These are phyloP conservation scores for Pseudocercospora pini-densiflorae DNA, from an alignment of 2,329 filamentous ascomycete genomes.

Conservation along the genomic window DNA sequence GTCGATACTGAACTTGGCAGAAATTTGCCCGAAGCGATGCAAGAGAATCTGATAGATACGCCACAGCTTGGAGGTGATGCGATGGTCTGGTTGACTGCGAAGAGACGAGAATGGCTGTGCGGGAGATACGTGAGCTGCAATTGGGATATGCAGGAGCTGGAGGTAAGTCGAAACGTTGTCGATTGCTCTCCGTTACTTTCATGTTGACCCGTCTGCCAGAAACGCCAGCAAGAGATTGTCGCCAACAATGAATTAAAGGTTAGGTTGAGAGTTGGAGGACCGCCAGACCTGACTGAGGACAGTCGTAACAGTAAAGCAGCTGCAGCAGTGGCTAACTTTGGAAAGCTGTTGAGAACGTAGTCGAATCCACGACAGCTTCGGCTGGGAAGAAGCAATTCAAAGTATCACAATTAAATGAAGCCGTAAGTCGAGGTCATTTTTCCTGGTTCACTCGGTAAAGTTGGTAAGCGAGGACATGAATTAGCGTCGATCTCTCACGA, in stretches of 20 bases:
- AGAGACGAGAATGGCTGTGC: slow-evolving; percentile 44
- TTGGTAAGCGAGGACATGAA: neutral
- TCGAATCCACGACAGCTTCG: neutral
- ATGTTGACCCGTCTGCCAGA: neutral
- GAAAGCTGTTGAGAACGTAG: too few relatives aligned
- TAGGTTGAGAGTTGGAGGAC: neutral
- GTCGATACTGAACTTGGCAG: slow-evolving; percentile 49
- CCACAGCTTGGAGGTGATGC: slow-evolving; percentile 38
- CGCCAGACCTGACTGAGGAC: neutral
- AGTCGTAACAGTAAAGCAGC: neutral
- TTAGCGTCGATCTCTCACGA: neutral
- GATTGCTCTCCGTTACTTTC: neutral
- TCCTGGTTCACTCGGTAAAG: neutral
- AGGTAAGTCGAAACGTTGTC: slow-evolving; percentile 5
- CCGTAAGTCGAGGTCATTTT: neutral
- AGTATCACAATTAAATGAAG: neutral
- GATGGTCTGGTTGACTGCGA: slow-evolving; percentile 39
- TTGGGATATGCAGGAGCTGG: slow-evolving; percentile 46
- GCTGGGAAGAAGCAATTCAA: neutral
- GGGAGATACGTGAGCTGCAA: slow-evolving; percentile 42
- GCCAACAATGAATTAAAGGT: neutral
- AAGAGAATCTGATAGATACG: slow-evolving; percentile 34
- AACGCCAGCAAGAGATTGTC: neutral
- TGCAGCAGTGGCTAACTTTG: neutral
- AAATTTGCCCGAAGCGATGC: slow-evolving; percentile 37